phyloP scores from a whole-genome alignment of 495 filamentous ascomycete genomes.

The Penicillium waksmanii region DNA sequence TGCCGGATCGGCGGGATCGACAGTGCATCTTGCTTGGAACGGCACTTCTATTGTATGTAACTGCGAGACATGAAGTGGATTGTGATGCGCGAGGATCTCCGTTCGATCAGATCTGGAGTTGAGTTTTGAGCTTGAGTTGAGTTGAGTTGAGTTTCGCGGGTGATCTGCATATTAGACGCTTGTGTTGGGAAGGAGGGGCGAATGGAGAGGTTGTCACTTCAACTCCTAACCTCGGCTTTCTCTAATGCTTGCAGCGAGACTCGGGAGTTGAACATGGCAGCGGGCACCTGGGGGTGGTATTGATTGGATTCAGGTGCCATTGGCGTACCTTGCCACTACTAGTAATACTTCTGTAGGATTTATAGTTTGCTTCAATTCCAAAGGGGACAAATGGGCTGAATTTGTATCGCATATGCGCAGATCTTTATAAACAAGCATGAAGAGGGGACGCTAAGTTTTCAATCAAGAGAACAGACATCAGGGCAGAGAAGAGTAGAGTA shows the following conservation, averaged over 20 bases:
- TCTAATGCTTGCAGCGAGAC: neutral
- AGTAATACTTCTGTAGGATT: neutral
- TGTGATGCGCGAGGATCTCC: slow-evolving; percentile 1
- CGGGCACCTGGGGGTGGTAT: neutral
- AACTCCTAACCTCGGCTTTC: neutral
- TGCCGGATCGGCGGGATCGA: slow-evolving; percentile 19
- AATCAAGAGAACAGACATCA: slow-evolving; percentile 13
- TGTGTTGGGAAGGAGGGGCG: neutral
- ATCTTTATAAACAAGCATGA: slow-evolving; percentile 30
- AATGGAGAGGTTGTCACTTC: neutral
- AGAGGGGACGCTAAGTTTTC: slow-evolving; percentile 29
- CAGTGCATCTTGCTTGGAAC: slow-evolving; percentile 5
- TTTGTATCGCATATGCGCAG: slow-evolving; percentile 20
- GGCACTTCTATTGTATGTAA: slow-evolving; percentile 1
- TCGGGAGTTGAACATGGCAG: neutral
- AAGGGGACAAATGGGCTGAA: neutral
- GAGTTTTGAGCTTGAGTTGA: neutral
- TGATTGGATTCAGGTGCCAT: neutral
- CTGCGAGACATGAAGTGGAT: neutral
- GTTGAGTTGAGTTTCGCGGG: neutral
- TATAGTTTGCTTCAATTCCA: neutral
- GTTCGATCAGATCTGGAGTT: neutral
- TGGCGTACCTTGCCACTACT: neutral
- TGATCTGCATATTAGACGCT: neutral
- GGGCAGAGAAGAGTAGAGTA: neutral